Evolutionary conservation across 2,329 filamentous ascomycete genomes (phyloP).

Genomic region (Beauveria scarabaeidicola): DNA sequence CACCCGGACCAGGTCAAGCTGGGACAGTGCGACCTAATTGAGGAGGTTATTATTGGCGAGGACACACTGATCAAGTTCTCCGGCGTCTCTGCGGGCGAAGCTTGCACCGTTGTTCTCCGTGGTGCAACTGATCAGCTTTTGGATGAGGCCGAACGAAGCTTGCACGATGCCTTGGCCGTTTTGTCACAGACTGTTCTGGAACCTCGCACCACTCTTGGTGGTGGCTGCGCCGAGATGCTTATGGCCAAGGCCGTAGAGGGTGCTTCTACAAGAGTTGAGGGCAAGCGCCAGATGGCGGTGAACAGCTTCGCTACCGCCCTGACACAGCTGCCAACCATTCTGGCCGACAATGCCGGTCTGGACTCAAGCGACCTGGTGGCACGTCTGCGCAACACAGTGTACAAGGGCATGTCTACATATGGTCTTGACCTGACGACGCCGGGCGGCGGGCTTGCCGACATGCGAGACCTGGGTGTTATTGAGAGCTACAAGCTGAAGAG

Average conservation of each 20-base stretch:
- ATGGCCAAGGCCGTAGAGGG: conserved; percentile 98
- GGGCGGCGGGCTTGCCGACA: conserved; percentile 87
- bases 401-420: conserved; percentile 87
- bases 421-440: conserved; percentile 83
- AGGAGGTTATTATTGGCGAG: conserved; percentile 97
- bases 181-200: conserved; percentile 94
- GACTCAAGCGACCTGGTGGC: conserved; percentile 93
- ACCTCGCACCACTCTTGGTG: conserved; percentile 86
- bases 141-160: conserved; percentile 89
- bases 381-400: conserved; percentile 84
- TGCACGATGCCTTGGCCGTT: conserved; percentile 93
- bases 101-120: conserved; percentile 92
- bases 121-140: conserved; percentile 95
- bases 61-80: conserved; percentile 97
- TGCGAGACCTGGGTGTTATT: conserved; percentile 90
- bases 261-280: conserved; percentile 85
- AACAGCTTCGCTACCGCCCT: conserved; percentile 82
- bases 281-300: conserved; percentile 93
- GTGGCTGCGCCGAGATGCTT: conserved; percentile 95
- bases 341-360: conserved; percentile 94
- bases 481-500: conserved; percentile 98
- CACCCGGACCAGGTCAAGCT: conserved; percentile 96
- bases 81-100: conserved; percentile 84
- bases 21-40: conserved; percentile 88
- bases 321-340: conserved; percentile 87